Percentiles rank a stretch among this genome's conserved stretches.
Evolutionary conservation across 2,329 filamentous ascomycete genomes (phyloP).

Genomic region (Rasamsonia emersonii): DNA sequence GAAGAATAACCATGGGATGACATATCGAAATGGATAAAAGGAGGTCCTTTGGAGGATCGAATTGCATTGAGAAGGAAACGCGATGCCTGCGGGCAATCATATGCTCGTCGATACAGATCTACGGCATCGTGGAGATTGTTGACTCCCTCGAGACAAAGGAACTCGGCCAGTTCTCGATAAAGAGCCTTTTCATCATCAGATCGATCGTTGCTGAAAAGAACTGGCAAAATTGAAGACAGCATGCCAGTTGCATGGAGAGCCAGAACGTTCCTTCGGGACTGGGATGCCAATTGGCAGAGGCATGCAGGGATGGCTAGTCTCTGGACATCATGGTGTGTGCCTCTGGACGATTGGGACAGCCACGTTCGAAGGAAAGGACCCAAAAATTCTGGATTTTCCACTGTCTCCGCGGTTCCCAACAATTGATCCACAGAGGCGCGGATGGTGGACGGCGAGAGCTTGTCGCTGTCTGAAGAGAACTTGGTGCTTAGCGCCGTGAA

Average conservation of each 20-base stretch:
- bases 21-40: constrained; percentile 90
- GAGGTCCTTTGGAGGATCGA: constrained; percentile 64
- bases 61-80: constrained; percentile 69
- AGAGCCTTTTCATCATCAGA: constrained; percentile 48
- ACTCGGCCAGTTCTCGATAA: constrained; percentile 59
- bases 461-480: constrained; percentile 11
- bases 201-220: constrained; percentile 52
- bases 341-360: constrained; percentile 54
- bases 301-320: constrained; percentile 56
- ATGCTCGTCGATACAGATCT: constrained; percentile 56
- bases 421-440: constrained; percentile 25
- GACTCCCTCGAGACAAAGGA: constrained; percentile 65
- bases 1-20: constrained; percentile 82
- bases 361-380: constrained; percentile 36
- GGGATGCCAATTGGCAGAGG: constrained; percentile 48
- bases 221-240: constrained; percentile 55
- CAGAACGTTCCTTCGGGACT: constrained; percentile 61
- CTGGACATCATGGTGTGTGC: constrained; percentile 20
- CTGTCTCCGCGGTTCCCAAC: constrained; percentile 33
- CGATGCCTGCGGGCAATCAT: constrained; percentile 44
- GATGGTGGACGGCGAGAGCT: constrained; percentile 14
- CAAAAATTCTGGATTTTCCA: constrained; percentile 34
- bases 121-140: constrained; percentile 75
- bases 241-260: constrained; percentile 65
- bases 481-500: constrained; percentile 42